Evolutionary conservation across 2,329 filamentous ascomycete genomes (phyloP).

Genomic region (Corinectria fuckeliana): DNA sequence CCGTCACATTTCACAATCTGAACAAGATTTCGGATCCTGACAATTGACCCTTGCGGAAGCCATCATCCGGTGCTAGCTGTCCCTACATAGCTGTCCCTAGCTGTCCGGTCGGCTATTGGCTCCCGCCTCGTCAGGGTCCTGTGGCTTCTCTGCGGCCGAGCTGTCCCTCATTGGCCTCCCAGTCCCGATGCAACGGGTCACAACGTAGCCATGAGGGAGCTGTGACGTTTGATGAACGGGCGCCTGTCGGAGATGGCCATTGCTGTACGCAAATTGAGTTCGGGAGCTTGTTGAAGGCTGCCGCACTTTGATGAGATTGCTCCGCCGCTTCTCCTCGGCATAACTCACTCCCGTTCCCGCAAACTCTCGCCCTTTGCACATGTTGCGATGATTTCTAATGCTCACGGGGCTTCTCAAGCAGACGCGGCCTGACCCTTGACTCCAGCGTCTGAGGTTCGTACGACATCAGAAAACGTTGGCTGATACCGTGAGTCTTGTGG

Average conservation of each 20-base stretch:
- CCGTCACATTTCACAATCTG: slow-evolving; percentile 15
- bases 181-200: not conserved
- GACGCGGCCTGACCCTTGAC: not conserved
- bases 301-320: no score
- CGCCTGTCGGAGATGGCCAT: not conserved
- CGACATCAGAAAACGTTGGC: no score
- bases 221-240: slow-evolving; percentile 3
- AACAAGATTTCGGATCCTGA: slow-evolving; percentile 16
- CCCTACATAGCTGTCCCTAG: no score
- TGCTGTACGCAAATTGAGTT: not conserved
- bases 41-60: not conserved
- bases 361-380: not conserved
- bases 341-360: not conserved
- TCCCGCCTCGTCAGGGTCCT: not conserved
- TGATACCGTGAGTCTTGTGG: no score
- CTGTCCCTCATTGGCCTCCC: not conserved
- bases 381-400: not conserved
- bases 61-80: not conserved
- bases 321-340: not conserved
- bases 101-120: not conserved
- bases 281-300: not conserved
- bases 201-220: slow-evolving; percentile 24
- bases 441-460: no score
- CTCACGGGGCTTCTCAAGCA: not conserved
- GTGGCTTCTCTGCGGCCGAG: not conserved